A percentile compares a stretch with the other conserved stretches of the same genome.
Evolutionary conservation across 768 basidiomycete genomes (phyloP).

Genomic region (Russula earlei): DNA sequence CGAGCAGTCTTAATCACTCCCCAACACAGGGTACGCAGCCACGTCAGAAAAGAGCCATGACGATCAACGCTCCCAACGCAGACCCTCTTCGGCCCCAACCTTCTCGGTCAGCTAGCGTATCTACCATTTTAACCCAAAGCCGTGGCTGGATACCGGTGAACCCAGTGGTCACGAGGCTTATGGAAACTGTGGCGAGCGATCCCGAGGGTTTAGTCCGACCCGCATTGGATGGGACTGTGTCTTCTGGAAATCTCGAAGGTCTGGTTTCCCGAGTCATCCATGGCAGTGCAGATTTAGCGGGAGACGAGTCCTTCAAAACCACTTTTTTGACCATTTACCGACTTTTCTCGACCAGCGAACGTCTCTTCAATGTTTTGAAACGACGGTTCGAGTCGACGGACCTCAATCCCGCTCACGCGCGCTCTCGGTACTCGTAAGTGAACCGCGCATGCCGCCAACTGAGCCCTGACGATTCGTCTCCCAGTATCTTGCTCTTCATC

Average conservation of each 20-base stretch:
- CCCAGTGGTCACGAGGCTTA: background rate
- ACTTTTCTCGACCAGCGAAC: constrained; percentile 1
- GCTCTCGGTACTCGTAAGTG: background rate
- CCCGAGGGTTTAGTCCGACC: background rate
- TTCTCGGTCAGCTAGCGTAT: background rate
- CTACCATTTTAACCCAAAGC: background rate
- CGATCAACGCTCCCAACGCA: too few species aligned
- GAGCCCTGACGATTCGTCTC: background rate
- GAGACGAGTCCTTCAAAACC: background rate
- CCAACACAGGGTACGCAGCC: too few species aligned
- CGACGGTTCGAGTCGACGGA: background rate
- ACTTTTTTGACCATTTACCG: constrained; percentile 6
- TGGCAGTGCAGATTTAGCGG: background rate
- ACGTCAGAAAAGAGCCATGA: too few species aligned
- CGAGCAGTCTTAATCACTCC: background rate
- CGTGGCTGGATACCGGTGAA: background rate
- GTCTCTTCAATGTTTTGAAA: constrained; percentile 1
- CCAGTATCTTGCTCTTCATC: constrained; percentile 9
- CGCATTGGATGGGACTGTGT: constrained; percentile 12
- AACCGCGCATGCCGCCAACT: background rate
- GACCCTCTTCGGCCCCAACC: background rate
- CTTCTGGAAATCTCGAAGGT: constrained; percentile 9
- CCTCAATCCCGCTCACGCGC: background rate
- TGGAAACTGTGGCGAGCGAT: background rate
- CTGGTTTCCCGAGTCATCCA: background rate